A percentile compares a stretch with the other conserved stretches of the same genome.
Conservation (phyloP, 495 filamentous ascomycete species). For the Glutinoglossum americanum region DNA sequence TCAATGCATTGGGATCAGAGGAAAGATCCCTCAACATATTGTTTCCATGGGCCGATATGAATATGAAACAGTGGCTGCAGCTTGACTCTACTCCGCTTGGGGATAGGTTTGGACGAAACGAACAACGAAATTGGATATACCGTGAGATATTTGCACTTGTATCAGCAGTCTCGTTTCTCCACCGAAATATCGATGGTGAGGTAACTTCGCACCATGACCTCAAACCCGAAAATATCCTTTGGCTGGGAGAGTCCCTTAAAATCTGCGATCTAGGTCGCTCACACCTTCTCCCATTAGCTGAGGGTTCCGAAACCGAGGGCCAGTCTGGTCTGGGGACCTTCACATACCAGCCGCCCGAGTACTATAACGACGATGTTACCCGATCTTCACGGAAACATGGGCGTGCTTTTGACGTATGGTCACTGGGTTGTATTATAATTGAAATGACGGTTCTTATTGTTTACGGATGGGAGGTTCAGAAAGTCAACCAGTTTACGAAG, state of each 20-base stretch:
- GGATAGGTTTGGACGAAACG: neutral
- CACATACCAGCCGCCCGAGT: neutral
- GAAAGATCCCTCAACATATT: neutral
- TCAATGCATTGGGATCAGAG: neutral
- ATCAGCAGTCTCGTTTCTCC: neutral
- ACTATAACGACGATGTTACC: neutral
- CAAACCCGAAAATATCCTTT: neutral
- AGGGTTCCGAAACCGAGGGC: neutral
- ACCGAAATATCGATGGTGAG: neutral
- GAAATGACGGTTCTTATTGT: neutral
- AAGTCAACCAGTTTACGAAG: neutral
- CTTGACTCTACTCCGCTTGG: neutral
- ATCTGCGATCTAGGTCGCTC: neutral
- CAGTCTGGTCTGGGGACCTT: neutral
- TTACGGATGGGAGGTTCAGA: neutral
- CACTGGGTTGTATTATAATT: neutral
- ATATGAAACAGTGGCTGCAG: neutral
- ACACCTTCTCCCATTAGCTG: neutral
- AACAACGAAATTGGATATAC: neutral
- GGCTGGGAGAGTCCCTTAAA: neutral
- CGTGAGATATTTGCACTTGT: neutral
- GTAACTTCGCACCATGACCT: neutral
- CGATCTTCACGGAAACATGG: neutral
- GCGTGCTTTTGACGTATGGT: neutral
- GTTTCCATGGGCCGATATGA: neutral